Percentiles rank a stretch among this genome's conserved stretches.
phyloP scores from a whole-genome alignment of 2,329 filamentous ascomycete genomes.

The Trichoderma pleuroti region DNA sequence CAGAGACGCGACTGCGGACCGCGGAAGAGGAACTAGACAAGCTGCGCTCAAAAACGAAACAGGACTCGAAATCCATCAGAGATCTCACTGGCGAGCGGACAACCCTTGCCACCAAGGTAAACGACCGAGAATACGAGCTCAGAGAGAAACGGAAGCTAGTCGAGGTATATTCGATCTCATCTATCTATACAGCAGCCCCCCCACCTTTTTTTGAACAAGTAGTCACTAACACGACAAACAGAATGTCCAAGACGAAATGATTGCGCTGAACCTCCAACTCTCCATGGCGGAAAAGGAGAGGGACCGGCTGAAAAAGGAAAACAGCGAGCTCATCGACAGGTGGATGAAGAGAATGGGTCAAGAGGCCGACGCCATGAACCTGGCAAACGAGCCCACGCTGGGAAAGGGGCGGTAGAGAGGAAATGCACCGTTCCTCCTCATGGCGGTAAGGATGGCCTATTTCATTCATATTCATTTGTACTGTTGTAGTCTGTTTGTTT shows the following conservation, averaged over 20 bases:
- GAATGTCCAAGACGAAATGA: slow-evolving; percentile 90
- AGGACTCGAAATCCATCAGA: slow-evolving; percentile 59
- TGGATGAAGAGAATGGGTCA: slow-evolving; percentile 87
- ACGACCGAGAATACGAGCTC: slow-evolving; percentile 82
- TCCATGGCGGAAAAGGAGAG: slow-evolving; percentile 77
- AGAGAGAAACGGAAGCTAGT: slow-evolving; percentile 78
- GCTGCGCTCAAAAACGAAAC: slow-evolving; percentile 56
- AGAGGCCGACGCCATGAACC: slow-evolving; percentile 86
- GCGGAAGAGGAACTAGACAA: slow-evolving; percentile 62
- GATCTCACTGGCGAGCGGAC: slow-evolving; percentile 61
- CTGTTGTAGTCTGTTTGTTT: neutral
- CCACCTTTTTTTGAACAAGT: neutral
- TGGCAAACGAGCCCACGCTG: slow-evolving; percentile 50
- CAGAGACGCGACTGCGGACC: slow-evolving; percentile 60
- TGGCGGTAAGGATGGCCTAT: slow-evolving; percentile 12
- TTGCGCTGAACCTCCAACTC: slow-evolving; percentile 80
- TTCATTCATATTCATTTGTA: slow-evolving; percentile 12
- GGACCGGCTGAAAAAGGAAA: slow-evolving; percentile 73
- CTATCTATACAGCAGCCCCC: neutral
- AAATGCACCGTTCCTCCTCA: neutral
- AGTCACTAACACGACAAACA: slow-evolving; percentile 32
- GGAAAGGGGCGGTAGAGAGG: slow-evolving; percentile 28
- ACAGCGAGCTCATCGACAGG: slow-evolving; percentile 81
- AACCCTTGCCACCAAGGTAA: slow-evolving; percentile 61
- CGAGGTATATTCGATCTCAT: slow-evolving; percentile 50